Base-by-base conservation (phyloP, 2,329 filamentous ascomycete species). In the Pezicula neosporulosa region DNA sequence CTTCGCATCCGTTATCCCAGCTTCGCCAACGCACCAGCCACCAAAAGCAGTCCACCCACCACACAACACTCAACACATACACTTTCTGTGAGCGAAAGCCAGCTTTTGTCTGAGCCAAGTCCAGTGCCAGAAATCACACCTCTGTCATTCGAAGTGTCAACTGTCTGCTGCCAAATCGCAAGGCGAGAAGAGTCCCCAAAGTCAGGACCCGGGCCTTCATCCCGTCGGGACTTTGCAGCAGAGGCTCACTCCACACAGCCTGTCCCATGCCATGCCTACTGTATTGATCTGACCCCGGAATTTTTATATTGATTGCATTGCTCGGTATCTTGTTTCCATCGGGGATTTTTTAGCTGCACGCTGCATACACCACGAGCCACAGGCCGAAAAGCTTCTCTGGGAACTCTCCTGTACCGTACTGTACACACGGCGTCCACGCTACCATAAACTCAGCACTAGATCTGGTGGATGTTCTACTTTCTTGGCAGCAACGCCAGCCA, bases 351-450 rank as follows among this genome's bases (percentile, higher is more conserved):
- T 27, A 44, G 42, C 42, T 44, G 42, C 42, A 44, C 42, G 27
- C 21, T 44, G 42, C 42, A 44, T 18, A 28, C n/a, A 44, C 42
- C 39, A 42, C 39, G 39, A 42, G 39, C 39, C 18, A 42, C 30
- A 33, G 42, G 21, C 42, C 42, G 42, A 44, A 44, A 44, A 44
- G 42, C 27, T 44, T 44, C 42, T 27, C 41, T 44, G 41, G 41
- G 41, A 15, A 16, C 21, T 44, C 12, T 13, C n/a, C n/a, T n/a
- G n/a, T n/a, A n/a, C n/a, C n/a, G n/a, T n/a, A n/a, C n/a, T n/a
- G n/a, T n/a, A 16, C 19, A 16, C 42, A 30, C 42, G n/a, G 28
- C 27, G 21, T 21, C 19, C 24, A 28, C 42, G 10, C 41, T 27
- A 15, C 21, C 21, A 9, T n/a, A 16, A 44, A 9, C 37, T 33